A percentile compares a stretch with the other conserved stretches of the same genome.
Conservation (phyloP, 306 rosid genomes). For the Crataegus laevigata region DNA sequence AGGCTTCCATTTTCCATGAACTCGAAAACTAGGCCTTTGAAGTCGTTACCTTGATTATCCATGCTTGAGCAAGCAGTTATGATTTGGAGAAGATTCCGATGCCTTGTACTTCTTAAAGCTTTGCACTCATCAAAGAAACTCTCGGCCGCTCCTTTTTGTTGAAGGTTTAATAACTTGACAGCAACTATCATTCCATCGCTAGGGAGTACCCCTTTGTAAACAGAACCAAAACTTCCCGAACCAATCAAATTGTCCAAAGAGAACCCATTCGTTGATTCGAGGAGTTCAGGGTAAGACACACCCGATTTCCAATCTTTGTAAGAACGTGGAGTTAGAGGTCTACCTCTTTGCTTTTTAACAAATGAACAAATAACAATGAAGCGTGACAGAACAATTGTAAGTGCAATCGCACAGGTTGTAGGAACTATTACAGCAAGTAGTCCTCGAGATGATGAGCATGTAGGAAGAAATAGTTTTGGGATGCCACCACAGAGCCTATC, state of each 20-base stretch:
- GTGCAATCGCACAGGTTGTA: not conserved
- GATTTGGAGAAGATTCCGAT: constrained; percentile 34
- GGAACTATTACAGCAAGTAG: constrained; percentile 8
- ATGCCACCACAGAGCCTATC: not conserved
- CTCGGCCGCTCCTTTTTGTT: not conserved
- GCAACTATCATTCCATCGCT: not conserved
- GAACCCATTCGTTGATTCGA: not conserved
- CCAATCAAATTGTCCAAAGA: not conserved
- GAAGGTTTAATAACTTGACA: not conserved
- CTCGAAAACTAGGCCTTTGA: constrained; percentile 26
- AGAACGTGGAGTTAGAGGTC: not conserved
- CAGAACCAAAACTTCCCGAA: not conserved
- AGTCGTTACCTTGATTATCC: constrained; percentile 13
- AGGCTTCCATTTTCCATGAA: constrained; percentile 29
- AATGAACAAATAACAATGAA: not conserved
- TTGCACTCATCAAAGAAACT: not conserved
- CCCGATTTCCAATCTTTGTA: not conserved
- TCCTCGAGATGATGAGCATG: not conserved
- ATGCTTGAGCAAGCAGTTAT: constrained; percentile 18
- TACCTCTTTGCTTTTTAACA: not conserved
- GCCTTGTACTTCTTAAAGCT: constrained; percentile 13
- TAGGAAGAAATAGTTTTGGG: not conserved
- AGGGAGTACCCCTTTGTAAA: not conserved
- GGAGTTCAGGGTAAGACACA: not conserved
- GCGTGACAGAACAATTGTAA: constrained; percentile 6